Evolutionary conservation across 2,329 filamentous ascomycete genomes (phyloP), one percentile per base, ranked within the genome.

Genomic region (Arthrobotrys conoides): DNA sequence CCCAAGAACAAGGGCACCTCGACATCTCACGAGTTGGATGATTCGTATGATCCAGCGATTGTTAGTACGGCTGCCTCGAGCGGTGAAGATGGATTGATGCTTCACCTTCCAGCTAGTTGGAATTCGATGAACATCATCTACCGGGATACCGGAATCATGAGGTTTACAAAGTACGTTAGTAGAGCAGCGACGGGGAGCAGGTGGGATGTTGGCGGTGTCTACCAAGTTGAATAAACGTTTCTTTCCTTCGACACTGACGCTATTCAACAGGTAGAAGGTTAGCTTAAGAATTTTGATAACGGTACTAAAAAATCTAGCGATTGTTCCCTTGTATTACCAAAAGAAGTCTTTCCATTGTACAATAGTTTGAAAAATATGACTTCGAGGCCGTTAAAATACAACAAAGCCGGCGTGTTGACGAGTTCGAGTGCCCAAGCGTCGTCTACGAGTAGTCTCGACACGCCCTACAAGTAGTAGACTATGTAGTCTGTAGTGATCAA

Each of bases 101-200:
- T 93, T 83, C 90, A 88, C 57, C 91, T 90, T 82, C 87, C 90
- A 0, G 90, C 91, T 1, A 86, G 87, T 6, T 99, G 96, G 96
- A 98, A 98, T 84, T 93, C 92, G 80, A 88, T 99, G 86, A 94
- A 91, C 80, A 90, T 99, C 81, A 96, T 98, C 36, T 86, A 98
- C 81, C 89, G 96, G 73, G 96, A 99, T 83, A 90, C 89, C 81
- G 94, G 93, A 14, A 91, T 92, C 14, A 87, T 99, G 83, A 91
- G 93, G 84, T 99, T 99, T 83, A 94, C 98, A 83, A 99, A 98
- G 87, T 99, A 98, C 84, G 92, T 99, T 22, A 96, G 92, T 84
- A 88, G 88, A 76, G 89, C 88, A 64, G 96, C 96, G 6, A 89
- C 89, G 83, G 96, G 96, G 0, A 96, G 98, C 85, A 88, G 96